Evolutionary conservation across 164 flowering plant genomes (phyloP).

Genomic region (Vitis riparia): DNA sequence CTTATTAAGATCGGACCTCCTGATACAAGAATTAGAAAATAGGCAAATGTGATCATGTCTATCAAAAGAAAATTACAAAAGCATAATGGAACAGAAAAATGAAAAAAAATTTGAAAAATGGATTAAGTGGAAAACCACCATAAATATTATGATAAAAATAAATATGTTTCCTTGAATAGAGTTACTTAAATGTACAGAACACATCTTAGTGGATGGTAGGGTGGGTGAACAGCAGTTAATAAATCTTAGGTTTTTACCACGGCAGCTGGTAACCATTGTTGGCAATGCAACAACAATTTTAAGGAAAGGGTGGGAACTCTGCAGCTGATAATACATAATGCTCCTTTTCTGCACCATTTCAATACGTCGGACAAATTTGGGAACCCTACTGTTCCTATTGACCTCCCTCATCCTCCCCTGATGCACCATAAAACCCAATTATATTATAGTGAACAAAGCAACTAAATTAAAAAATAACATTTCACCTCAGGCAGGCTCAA

Average conservation of each 20-base stretch:
- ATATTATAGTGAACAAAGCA: not conserved
- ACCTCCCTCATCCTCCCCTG: constrained; percentile 84
- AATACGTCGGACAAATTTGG: constrained; percentile 57
- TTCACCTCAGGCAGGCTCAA: not conserved
- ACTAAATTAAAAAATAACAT: not conserved
- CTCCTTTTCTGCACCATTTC: constrained; percentile 85
- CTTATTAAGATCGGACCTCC: not conserved
- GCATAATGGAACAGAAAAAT: too few species aligned
- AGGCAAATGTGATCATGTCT: too few species aligned
- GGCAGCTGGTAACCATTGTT: constrained; percentile 90
- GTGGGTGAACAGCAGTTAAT: not conserved
- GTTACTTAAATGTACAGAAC: too few species aligned
- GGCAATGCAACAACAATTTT: constrained; percentile 95
- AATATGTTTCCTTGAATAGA: too few species aligned
- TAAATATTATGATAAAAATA: too few species aligned
- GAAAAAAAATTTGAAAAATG: too few species aligned
- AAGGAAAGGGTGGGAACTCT: constrained; percentile 75
- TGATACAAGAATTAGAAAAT: too few species aligned
- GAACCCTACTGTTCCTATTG: constrained; percentile 61
- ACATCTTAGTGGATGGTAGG: too few species aligned
- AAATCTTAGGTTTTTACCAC: constrained; percentile 46
- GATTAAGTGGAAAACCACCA: too few species aligned
- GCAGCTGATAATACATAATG: constrained; percentile 94
- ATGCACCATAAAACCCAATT: constrained; percentile 9
- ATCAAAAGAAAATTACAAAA: too few species aligned